phyloP scores from a whole-genome alignment of 306 rosid genomes.

The Betula pendula region DNA sequence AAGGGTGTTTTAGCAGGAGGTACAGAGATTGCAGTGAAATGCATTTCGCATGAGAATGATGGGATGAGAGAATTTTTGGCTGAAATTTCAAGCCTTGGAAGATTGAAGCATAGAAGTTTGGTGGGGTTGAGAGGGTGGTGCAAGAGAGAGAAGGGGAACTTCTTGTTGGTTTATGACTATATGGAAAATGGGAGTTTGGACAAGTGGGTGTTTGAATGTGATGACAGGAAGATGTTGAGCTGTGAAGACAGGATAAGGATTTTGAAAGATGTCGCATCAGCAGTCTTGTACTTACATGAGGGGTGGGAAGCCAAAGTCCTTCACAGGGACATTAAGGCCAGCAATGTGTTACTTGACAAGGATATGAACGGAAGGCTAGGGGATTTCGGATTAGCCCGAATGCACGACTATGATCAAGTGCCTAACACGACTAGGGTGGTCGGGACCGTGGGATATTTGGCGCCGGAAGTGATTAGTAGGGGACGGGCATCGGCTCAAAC shows the following conservation, averaged over 20 bases:
- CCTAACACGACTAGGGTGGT: too few relatives aligned
- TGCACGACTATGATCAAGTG: too few relatives aligned
- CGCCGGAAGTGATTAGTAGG: too few relatives aligned
- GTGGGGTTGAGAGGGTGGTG: slow-evolving; percentile 89
- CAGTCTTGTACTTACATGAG: slow-evolving; percentile 75
- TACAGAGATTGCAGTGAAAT: slow-evolving; percentile 68
- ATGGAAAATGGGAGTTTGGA: slow-evolving; percentile 93
- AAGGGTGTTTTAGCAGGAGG: slow-evolving; percentile 65
- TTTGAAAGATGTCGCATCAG: slow-evolving; percentile 72
- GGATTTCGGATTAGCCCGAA: too few relatives aligned
- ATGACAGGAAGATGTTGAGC: slow-evolving; percentile 46
- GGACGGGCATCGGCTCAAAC: too few relatives aligned
- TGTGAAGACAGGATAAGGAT: slow-evolving; percentile 57
- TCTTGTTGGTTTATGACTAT: slow-evolving; percentile 71
- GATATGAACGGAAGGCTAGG: too few relatives aligned
- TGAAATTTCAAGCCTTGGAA: slow-evolving; percentile 81
- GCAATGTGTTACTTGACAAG: too few relatives aligned
- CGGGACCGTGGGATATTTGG: too few relatives aligned
- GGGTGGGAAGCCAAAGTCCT: slow-evolving; percentile 82
- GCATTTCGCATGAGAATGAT: slow-evolving; percentile 65
- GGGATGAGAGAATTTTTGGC: slow-evolving; percentile 80
- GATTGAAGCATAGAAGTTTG: slow-evolving; percentile 72
- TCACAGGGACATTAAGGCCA: slow-evolving; percentile 88
- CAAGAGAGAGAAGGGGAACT: slow-evolving; percentile 58
- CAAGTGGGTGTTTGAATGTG: slow-evolving; percentile 57